Evolutionary conservation across 768 basidiomycete species (phyloP), one percentile per base, ranked within the genome.

Genomic region (Coprinopsis sp.): DNA sequence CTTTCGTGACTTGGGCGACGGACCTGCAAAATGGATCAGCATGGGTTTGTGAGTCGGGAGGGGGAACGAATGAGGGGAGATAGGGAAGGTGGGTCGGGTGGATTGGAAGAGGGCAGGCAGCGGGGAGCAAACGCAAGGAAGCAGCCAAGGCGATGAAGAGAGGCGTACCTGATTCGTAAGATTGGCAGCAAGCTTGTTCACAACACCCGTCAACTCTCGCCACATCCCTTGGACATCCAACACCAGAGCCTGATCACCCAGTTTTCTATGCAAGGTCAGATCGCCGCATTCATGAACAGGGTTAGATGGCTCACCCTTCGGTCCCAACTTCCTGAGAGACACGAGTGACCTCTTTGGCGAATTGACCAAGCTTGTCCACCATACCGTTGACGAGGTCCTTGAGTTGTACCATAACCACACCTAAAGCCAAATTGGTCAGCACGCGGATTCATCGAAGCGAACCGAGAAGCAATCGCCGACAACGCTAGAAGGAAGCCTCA

Each of bases 1-100:
- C 94, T 67, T 90, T 93, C 16, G 94, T 96, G 51, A 97, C 94
- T 51, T 82, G 80, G 5, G 91, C 89, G 49, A 93, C 94, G 81
- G 53, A 91, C 89, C 68, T 68, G 33, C 13, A 37, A 11, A 2
- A 18, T 3, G 28, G 18, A 16, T 12, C n/a, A n/a, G n/a, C n/a
- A n/a, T n/a, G n/a, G n/a, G n/a, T n/a, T n/a, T n/a, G n/a, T n/a
- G n/a, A n/a, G n/a, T n/a, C n/a, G n/a, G n/a, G n/a, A n/a, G n/a
- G n/a, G n/a, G n/a, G n/a, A n/a, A n/a, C n/a, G n/a, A n/a, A n/a
- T n/a, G n/a, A n/a, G n/a, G n/a, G n/a, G n/a, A n/a, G n/a, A n/a
- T n/a, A n/a, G n/a, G n/a, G n/a, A n/a, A n/a, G n/a, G n/a, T n/a
- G n/a, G n/a, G n/a, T n/a, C n/a, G n/a, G n/a, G n/a, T n/a, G n/a